phyloP scores from a whole-genome alignment of 176 grass and related monocot species.

The Eragrostis nindensis region DNA sequence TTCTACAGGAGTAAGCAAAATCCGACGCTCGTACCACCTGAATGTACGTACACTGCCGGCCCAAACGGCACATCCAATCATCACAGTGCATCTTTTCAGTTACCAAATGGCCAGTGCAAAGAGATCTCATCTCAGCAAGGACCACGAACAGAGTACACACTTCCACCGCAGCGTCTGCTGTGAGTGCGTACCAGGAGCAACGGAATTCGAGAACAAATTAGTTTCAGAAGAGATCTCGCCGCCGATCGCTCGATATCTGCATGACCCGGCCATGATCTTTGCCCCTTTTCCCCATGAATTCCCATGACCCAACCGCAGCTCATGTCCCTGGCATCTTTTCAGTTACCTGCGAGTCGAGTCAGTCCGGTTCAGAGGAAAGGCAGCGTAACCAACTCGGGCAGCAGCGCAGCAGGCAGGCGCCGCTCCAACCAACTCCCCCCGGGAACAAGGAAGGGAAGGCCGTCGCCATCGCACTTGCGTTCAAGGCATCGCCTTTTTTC shows the following conservation, averaged over 20 bases:
- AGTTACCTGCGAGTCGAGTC: background rate
- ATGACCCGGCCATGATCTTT: background rate
- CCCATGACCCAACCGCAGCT: slow-evolving; percentile 36
- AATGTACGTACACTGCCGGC: background rate
- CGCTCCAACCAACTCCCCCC: slow-evolving; percentile 33
- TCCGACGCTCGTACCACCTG: background rate
- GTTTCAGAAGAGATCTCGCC: slow-evolving; percentile 26
- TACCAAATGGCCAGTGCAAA: slow-evolving; percentile 11
- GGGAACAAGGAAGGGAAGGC: background rate
- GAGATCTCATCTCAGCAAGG: background rate
- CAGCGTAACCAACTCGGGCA: slow-evolving; percentile 37
- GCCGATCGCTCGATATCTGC: background rate
- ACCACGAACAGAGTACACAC: background rate
- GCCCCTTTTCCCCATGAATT: background rate
- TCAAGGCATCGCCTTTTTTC: slow-evolving; percentile 28
- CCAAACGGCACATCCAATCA: slow-evolving; percentile 25
- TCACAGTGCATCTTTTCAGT: slow-evolving; percentile 23
- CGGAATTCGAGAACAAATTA: background rate
- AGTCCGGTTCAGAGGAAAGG: background rate
- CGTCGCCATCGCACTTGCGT: slow-evolving; percentile 41
- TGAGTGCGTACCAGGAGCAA: background rate
- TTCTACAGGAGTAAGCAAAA: too few species aligned
- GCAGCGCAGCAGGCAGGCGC: background rate
- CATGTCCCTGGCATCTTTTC: background rate
- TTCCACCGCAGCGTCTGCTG: background rate